Base-by-base conservation (phyloP, 495 filamentous ascomycete genomes). In the Aspergillus campestris region DNA sequence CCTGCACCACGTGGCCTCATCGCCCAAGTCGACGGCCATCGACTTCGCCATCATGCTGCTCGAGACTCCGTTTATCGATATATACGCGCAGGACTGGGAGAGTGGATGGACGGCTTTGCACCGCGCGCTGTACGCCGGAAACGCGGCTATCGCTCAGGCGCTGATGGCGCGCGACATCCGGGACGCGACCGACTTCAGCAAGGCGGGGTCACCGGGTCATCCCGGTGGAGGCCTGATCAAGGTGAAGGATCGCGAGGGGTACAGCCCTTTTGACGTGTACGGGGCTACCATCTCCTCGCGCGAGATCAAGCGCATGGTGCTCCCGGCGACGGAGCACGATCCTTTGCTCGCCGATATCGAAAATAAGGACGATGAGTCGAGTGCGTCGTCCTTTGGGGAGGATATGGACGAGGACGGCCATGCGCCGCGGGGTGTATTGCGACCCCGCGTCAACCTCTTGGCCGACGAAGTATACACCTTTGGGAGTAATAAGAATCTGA, bases 61-160 rank as follows among this genome's bases (percentile, higher is more conserved):
- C 7, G 80, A 85, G 13, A 81, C 89, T 48, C 86, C 92, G 6
- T 70, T 81, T n/a, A 77, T 85, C 46, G 92, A 98, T 66, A 74
- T 97, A 9, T 87, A 94, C 52, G 63, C 72, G 11, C 88, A 94
- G 50, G 92, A 98, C 61, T 70, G 74, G 34, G 92, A 98, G 61
- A 96, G 83, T 62, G 94, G 91, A 14, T 98, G 92, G 92, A 97
- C 94, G 41, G 81, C 89, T 13, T 70, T 98, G 36, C 92, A 98
- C 55, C 80, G 92, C 53, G 88, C 94, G 8, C 71, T 98, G 39
- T 98, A 97, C 56, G 82, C 85, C 53, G 94, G 94, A 13, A 97
- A 96, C 59, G 81, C 89, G 40, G 82, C 87, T 9, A 82, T 94
- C 47, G 90, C 94, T 1, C 76, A 85, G 38, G 73, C 82, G 9